A percentile compares a stretch with the other conserved stretches of the same genome.
Conservation (phyloP, 768 basidiomycete genomes). For the Mycena polygramma region DNA sequence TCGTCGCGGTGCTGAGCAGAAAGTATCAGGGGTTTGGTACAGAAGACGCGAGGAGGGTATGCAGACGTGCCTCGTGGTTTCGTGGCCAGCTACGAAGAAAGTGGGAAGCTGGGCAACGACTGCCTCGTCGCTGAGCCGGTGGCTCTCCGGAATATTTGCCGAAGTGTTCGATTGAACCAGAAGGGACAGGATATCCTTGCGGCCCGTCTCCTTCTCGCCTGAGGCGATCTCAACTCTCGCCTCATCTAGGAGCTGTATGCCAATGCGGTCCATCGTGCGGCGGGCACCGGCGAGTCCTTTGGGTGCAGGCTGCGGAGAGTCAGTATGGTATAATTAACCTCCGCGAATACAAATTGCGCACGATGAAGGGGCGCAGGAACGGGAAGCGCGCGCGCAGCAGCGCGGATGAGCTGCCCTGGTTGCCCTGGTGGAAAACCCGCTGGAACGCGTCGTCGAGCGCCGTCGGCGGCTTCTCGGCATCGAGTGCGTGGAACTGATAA, state of each 20-base stretch:
- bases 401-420: not conserved
- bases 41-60: not conserved
- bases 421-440: not conserved
- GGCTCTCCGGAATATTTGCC: conserved; percentile 56
- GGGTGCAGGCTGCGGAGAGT: not conserved
- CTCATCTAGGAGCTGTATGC: conserved; percentile 50
- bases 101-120: conserved; percentile 46
- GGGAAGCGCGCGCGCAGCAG: conserved; percentile 14
- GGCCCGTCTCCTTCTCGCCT: conserved; percentile 35
- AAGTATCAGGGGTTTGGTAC: not conserved
- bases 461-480: not conserved
- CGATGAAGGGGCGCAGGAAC: not conserved
- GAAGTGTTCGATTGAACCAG: conserved; percentile 65
- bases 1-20: conserved; percentile 39
- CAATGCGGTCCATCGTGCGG: conserved; percentile 51
- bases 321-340: too few species aligned
- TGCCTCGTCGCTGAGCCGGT: conserved; percentile 61
- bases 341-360: not conserved
- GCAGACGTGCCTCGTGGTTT: conserved; percentile 42
- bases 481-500: conserved; percentile 27
- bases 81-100: conserved; percentile 31
- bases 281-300: conserved; percentile 31
- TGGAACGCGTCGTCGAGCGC: conserved; percentile 17
- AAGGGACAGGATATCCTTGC: conserved; percentile 60
- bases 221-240: conserved; percentile 47